Conservation (phyloP, 179 eudicot species). For the Patellifolia procumbens region DNA sequence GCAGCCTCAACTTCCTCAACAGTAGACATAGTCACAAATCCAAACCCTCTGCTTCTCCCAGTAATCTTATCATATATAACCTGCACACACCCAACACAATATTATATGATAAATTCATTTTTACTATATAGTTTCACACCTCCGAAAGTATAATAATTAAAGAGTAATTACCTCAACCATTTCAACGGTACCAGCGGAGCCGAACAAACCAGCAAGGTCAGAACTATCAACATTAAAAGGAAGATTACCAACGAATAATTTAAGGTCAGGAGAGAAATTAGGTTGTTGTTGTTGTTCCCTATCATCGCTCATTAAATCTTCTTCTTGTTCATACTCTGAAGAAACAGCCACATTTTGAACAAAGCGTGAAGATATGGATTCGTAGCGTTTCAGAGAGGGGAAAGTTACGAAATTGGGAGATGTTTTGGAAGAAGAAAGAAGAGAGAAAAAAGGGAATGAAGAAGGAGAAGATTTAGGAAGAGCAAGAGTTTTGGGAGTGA, state of each 20-base stretch:
- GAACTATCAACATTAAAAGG: conserved; percentile 81
- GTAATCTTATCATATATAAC: conserved; percentile 88
- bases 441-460: conserved; percentile 28
- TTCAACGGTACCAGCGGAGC: conserved; percentile 72
- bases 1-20: conserved; percentile 79
- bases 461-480: conserved; percentile 16
- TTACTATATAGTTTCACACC: not conserved
- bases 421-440: conserved; percentile 4
- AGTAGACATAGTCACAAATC: conserved; percentile 91
- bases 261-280: conserved; percentile 63
- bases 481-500: conserved; percentile 42
- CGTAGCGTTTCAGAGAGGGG: conserved; percentile 19
- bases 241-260: conserved; percentile 85
- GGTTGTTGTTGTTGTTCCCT: conserved; percentile 21
- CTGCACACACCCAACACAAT: conserved; percentile 37
- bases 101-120: too few species aligned
- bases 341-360: conserved; percentile 52
- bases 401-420: conserved; percentile 20
- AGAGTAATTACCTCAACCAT: conserved; percentile 84
- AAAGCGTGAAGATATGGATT: conserved; percentile 36
- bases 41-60: conserved; percentile 98
- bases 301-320: conserved; percentile 31
- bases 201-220: conserved; percentile 69
- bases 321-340: conserved; percentile 53
- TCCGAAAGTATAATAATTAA: not conserved